phyloP scores from a whole-genome alignment of 352 stramenopile species.

The Phytophthora nicotianae region DNA sequence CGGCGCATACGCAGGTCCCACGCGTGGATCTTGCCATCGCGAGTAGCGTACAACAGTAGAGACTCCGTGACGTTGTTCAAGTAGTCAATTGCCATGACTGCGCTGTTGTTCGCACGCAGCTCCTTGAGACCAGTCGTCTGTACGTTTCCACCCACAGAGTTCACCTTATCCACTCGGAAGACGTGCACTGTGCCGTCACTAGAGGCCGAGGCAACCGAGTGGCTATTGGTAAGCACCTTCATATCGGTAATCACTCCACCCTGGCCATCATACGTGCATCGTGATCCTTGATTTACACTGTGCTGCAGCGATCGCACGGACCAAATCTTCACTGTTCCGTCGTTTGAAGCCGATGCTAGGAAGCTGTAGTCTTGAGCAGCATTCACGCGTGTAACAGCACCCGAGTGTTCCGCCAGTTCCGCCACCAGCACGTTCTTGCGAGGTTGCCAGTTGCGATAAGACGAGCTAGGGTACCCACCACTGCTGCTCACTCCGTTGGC shows the following conservation, averaged over 20 bases:
- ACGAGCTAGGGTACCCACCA: conserved; percentile 50
- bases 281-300: conserved; percentile 92
- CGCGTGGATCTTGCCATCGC: conserved; percentile 86
- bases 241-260: conserved; percentile 93
- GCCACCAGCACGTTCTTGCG: conserved; percentile 85
- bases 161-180: conserved; percentile 95
- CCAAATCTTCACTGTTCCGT: conserved; percentile 97
- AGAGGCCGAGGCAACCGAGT: conserved; percentile 93
- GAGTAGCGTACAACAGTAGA: conserved; percentile 94
- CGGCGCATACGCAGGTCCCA: conserved; percentile 93
- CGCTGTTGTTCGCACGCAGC: conserved; percentile 85
- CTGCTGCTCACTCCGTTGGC: conserved; percentile 31
- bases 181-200: conserved; percentile 94
- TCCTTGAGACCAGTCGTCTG: conserved; percentile 76
- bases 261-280: conserved; percentile 94
- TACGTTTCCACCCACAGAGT: conserved; percentile 67
- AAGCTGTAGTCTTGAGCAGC: conserved; percentile 96
- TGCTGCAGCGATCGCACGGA: conserved; percentile 93
- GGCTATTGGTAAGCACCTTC: conserved; percentile 95
- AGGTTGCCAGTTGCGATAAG: conserved; percentile 81
- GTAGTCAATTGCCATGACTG: conserved; percentile 95
- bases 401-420: conserved; percentile 92
- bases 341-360: conserved; percentile 95
- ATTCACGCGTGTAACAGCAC: conserved; percentile 92
- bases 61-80: conserved; percentile 95